Conservation (phyloP, 2,329 filamentous ascomycete genomes). For the Penicillium sp. region DNA sequence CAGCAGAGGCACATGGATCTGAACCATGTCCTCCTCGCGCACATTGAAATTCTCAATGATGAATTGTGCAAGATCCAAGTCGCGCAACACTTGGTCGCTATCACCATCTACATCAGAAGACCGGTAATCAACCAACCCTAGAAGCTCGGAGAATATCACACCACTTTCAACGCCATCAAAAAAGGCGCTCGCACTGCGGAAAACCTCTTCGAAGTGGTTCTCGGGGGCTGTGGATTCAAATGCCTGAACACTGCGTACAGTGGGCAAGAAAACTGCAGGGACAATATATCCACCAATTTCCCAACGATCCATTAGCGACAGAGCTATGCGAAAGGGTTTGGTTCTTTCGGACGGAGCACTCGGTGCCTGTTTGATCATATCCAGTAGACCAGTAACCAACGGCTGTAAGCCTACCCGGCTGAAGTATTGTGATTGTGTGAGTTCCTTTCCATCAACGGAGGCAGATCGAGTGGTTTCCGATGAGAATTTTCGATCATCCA, state of each 20-base stretch:
- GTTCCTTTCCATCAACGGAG: conserved; percentile 42
- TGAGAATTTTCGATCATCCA: conserved; percentile 30
- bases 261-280: conserved; percentile 81
- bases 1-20: conserved; percentile 76
- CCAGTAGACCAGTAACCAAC: conserved; percentile 70
- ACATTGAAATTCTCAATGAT: conserved; percentile 87
- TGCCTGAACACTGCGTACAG: conserved; percentile 73
- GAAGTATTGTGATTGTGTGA: conserved; percentile 76
- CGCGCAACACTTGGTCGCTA: conserved; percentile 56
- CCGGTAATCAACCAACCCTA: conserved; percentile 60
- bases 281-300: conserved; percentile 91
- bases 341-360: conserved; percentile 66
- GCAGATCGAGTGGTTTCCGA: conserved; percentile 30
- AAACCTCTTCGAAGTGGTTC: conserved; percentile 76
- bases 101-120: conserved; percentile 51
- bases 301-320: conserved; percentile 97
- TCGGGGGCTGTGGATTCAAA: conserved; percentile 71
- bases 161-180: conserved; percentile 96
- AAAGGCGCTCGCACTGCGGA: conserved; percentile 90
- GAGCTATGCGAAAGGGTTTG: conserved; percentile 82
- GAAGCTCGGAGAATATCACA: conserved; percentile 83
- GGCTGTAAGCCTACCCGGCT: conserved; percentile 73
- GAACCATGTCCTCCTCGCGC: conserved; percentile 92
- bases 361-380: conserved; percentile 66
- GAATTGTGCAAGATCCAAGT: conserved; percentile 74